Percentiles rank a stretch among this genome's conserved stretches.
phyloP scores from a whole-genome alignment of 768 basidiomycete genomes.

The Russula sp. region DNA sequence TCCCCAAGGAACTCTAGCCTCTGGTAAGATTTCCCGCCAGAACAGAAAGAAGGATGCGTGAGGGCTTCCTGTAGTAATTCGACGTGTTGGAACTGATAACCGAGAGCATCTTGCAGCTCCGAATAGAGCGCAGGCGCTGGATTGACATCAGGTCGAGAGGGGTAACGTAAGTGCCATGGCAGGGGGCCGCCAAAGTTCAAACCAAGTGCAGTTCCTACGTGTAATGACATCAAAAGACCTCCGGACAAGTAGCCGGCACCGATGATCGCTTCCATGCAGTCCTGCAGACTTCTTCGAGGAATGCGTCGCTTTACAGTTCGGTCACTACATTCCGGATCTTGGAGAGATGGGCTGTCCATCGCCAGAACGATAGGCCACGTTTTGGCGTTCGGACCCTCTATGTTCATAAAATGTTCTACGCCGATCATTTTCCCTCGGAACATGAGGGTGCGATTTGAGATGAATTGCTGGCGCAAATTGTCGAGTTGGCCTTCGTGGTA shows the following conservation, averaged over 20 bases:
- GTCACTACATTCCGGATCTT: slow-evolving; percentile 27
- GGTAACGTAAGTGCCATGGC: slow-evolving; percentile 66
- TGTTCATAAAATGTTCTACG: slow-evolving; percentile 61
- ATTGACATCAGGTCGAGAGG: slow-evolving; percentile 35
- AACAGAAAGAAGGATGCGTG: slow-evolving; percentile 78
- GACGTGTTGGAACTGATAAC: slow-evolving; percentile 66
- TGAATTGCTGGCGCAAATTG: slow-evolving; percentile 55
- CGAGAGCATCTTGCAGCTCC: slow-evolving; percentile 58
- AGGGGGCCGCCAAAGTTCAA: slow-evolving; percentile 68
- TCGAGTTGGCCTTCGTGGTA: slow-evolving; percentile 84
- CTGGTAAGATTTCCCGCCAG: slow-evolving; percentile 67
- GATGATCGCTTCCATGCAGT: slow-evolving; percentile 83
- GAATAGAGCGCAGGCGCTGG: slow-evolving; percentile 49
- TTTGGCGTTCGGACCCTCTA: slow-evolving; percentile 51
- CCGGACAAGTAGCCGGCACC: slow-evolving; percentile 75
- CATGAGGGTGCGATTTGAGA: slow-evolving; percentile 72
- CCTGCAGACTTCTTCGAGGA: slow-evolving; percentile 72
- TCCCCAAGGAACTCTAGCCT: slow-evolving; percentile 89
- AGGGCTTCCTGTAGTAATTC: slow-evolving; percentile 70
- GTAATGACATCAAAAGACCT: slow-evolving; percentile 66
- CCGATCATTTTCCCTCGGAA: slow-evolving; percentile 60
- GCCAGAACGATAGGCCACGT: slow-evolving; percentile 57
- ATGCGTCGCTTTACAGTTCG: slow-evolving; percentile 47
- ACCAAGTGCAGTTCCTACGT: slow-evolving; percentile 59
- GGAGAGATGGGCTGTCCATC: slow-evolving; percentile 39